Evolutionary conservation across 169 alveolate genomes (phyloP).

Genomic region (Eimeria sp.): DNA sequence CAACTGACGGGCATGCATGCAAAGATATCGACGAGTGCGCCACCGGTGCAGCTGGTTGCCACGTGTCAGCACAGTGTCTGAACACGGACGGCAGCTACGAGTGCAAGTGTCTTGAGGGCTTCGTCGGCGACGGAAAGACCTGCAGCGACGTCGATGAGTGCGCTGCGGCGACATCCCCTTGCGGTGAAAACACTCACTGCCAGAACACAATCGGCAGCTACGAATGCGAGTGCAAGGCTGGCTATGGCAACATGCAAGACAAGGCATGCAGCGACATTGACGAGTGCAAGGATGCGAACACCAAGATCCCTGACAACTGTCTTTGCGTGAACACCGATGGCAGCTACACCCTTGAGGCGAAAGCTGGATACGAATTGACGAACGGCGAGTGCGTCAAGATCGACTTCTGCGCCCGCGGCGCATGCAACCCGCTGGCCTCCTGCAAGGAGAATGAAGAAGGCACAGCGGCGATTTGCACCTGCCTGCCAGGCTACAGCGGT

Average conservation of each 20-base stretch:
- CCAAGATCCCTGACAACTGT: slow-evolving; percentile 46
- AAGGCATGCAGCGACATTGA: slow-evolving; percentile 84
- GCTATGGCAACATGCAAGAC: slow-evolving; percentile 21
- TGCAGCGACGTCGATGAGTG: slow-evolving; percentile 87
- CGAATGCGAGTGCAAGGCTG: slow-evolving; percentile 86
- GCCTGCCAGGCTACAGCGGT: slow-evolving; percentile 77
- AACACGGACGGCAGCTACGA: slow-evolving; percentile 86
- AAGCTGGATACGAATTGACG: slow-evolving; percentile 79
- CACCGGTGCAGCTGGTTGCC: too few species aligned
- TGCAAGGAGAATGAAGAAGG: slow-evolving; percentile 84
- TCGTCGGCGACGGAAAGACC: slow-evolving; percentile 67
- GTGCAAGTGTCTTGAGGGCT: slow-evolving; percentile 85
- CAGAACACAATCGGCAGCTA: slow-evolving; percentile 86
- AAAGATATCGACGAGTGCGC: slow-evolving; percentile 86
- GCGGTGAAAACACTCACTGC: slow-evolving; percentile 74
- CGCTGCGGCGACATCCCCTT: slow-evolving; percentile 42
- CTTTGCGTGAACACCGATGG: slow-evolving; percentile 86
- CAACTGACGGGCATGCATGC: slow-evolving; percentile 54
- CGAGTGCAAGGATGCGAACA: slow-evolving; percentile 82
- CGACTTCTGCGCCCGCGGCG: slow-evolving; percentile 84
- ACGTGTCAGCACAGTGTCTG: slow-evolving; percentile 22
- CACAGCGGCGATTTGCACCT: slow-evolving; percentile 66
- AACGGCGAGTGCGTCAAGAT: slow-evolving; percentile 82
- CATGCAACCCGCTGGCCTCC: slow-evolving; percentile 76
- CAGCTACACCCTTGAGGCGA: slow-evolving; percentile 84